Conservation (phyloP, 169 alveolate species). For the Cryptosporidium ryanae region DNA sequence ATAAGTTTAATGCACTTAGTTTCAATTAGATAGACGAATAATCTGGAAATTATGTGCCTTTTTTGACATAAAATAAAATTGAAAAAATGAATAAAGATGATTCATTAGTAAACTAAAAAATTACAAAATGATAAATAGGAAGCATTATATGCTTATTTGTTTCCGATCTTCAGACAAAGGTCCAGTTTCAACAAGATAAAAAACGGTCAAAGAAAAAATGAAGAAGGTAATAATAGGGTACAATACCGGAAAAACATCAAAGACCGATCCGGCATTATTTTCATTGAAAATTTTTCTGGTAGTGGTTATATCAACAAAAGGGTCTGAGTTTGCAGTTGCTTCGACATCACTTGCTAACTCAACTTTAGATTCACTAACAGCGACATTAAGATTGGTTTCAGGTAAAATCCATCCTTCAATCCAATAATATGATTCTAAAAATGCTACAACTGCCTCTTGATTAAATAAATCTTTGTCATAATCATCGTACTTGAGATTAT, state of each 20-base stretch:
- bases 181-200: conserved; percentile 54
- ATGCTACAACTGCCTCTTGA: conserved; percentile 32
- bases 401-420: conserved; percentile 65
- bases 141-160: not conserved
- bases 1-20: too few species aligned
- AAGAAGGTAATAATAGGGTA: conserved; percentile 71
- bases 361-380: not conserved
- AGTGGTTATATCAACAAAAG: conserved; percentile 9
- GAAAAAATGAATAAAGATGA: too few species aligned
- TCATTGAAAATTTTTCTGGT: conserved; percentile 12
- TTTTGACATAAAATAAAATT: too few species aligned
- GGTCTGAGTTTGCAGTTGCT: conserved; percentile 16
- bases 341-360: not conserved
- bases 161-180: conserved; percentile 29
- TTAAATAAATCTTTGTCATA: conserved; percentile 56
- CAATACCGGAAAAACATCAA: conserved; percentile 54
- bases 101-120: too few species aligned
- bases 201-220: conserved; percentile 50
- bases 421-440: conserved; percentile 67
- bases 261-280: conserved; percentile 51
- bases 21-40: too few species aligned
- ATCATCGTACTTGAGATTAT: conserved; percentile 31
- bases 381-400: conserved; percentile 16
- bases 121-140: not conserved
- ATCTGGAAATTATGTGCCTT: too few species aligned